Conservation (phyloP, 2,329 filamentous ascomycete genomes). For the Endoconidiophora laricicola region DNA sequence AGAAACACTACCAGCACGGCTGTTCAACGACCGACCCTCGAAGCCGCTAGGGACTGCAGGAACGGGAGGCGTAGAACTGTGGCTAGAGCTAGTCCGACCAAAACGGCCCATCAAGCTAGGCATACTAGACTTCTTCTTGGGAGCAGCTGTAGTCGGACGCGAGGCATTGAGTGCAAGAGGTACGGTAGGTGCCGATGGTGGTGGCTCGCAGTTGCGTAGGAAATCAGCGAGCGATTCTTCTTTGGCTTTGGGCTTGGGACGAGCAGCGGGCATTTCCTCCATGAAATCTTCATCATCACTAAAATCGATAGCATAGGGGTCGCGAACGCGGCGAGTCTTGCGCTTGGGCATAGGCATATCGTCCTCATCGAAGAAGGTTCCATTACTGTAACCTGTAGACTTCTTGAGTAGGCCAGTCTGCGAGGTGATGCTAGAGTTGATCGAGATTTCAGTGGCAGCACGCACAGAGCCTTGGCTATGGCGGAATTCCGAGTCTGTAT, state of each 20-base stretch:
- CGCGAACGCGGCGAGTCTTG: slow-evolving; percentile 61
- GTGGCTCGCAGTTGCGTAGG: slow-evolving; percentile 51
- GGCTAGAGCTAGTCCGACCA: slow-evolving; percentile 23
- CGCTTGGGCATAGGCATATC: slow-evolving; percentile 46
- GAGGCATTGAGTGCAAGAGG: slow-evolving; percentile 20
- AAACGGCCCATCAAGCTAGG: slow-evolving; percentile 46
- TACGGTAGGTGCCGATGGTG: slow-evolving; percentile 27
- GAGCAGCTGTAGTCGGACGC: slow-evolving; percentile 19
- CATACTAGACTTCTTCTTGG: slow-evolving; percentile 49
- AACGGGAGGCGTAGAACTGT: slow-evolving; percentile 16
- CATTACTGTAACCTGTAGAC: slow-evolving; percentile 18
- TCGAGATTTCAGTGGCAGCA: slow-evolving; percentile 34
- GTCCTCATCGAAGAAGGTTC: slow-evolving; percentile 30
- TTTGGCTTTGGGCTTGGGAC: slow-evolving; percentile 23
- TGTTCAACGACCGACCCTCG: slow-evolving; percentile 23
- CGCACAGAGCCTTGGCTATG: slow-evolving; percentile 40
- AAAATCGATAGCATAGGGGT: slow-evolving; percentile 85
- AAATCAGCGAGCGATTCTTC: slow-evolving; percentile 63
- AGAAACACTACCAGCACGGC: slow-evolving; percentile 16
- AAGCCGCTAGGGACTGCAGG: slow-evolving; percentile 16
- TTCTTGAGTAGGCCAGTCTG: slow-evolving; percentile 48
- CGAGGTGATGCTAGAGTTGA: slow-evolving; percentile 56
- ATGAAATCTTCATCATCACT: slow-evolving; percentile 49
- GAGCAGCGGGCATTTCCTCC: slow-evolving; percentile 23
- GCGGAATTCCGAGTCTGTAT: slow-evolving; percentile 26